A percentile compares a stretch with the other conserved stretches of the same genome.
These are phyloP conservation scores for Peziza echinospora DNA, from an alignment of 495 filamentous ascomycete genomes.

Conservation along the genomic window DNA sequence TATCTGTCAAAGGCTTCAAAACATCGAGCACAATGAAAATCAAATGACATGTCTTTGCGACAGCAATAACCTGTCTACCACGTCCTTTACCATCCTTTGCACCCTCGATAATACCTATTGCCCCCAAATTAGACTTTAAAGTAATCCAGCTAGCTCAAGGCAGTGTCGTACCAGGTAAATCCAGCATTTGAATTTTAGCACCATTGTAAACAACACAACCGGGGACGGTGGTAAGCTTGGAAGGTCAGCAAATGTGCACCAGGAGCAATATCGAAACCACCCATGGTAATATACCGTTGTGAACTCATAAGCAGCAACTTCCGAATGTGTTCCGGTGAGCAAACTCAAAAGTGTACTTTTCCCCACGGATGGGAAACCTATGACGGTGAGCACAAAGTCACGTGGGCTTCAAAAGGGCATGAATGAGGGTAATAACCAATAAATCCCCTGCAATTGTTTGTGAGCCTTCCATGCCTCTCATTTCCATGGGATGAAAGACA, in stretches of 20 bases:
- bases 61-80: slow-evolving; percentile 95
- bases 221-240: slow-evolving; percentile 66
- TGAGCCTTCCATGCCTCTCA: slow-evolving; percentile 7
- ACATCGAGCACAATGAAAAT: slow-evolving; percentile 98
- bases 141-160: too few species aligned
- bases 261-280: too few species aligned
- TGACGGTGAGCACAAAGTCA: slow-evolving; percentile 9
- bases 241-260: slow-evolving; percentile 6
- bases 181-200: slow-evolving; percentile 94
- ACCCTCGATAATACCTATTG: slow-evolving; percentile 59
- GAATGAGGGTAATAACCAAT: slow-evolving; percentile 21
- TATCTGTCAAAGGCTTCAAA: slow-evolving; percentile 94
- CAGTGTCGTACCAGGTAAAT: slow-evolving; percentile 52
- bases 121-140: too few species aligned
- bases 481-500: slow-evolving; percentile 16
- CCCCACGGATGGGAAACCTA: slow-evolving; percentile 85
- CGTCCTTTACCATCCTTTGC: slow-evolving; percentile 97
- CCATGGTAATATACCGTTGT: slow-evolving; percentile 55
- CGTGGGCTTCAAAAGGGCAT: background rate
- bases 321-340: slow-evolving; percentile 88
- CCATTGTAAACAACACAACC: slow-evolving; percentile 94
- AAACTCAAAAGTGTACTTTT: slow-evolving; percentile 94
- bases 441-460: slow-evolving; percentile 24
- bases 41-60: slow-evolving; percentile 93
- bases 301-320: slow-evolving; percentile 94